phyloP scores from a whole-genome alignment of 331 rosid genomes.

The Prunus yedoensis region DNA sequence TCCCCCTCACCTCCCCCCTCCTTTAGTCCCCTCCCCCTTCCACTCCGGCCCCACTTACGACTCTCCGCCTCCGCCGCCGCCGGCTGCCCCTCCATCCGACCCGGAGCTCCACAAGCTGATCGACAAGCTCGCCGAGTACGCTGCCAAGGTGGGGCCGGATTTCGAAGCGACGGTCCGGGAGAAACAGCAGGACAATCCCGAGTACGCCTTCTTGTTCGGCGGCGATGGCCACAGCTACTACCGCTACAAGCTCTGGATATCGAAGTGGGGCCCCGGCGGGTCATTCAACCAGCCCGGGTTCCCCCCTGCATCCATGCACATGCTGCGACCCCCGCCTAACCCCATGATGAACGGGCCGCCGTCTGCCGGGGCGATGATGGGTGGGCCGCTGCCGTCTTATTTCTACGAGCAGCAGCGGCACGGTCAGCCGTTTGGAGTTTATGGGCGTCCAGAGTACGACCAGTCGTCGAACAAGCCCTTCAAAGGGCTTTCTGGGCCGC shows the following conservation, averaged over 20 bases:
- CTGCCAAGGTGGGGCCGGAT: constrained; percentile 90
- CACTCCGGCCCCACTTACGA: constrained; percentile 43
- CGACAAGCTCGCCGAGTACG: constrained; percentile 86
- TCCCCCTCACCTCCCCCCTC: constrained; percentile 58
- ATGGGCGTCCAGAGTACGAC: constrained; percentile 74
- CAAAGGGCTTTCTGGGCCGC: constrained; percentile 79
- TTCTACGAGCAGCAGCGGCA: constrained; percentile 81
- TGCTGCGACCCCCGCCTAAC: constrained; percentile 77
- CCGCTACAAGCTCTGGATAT: constrained; percentile 79
- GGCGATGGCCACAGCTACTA: constrained; percentile 91
- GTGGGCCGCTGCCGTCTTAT: constrained; percentile 57
- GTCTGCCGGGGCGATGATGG: constrained; percentile 55
- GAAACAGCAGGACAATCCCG: constrained; percentile 90
- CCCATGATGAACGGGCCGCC: constrained; percentile 75
- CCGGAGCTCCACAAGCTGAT: constrained; percentile 92
- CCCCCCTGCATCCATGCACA: constrained; percentile 55
- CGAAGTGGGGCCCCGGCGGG: constrained; percentile 63
- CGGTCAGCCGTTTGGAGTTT: constrained; percentile 69
- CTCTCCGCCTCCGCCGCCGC: constrained; percentile 58
- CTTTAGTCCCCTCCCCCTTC: constrained; percentile 51
- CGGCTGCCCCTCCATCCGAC: constrained; percentile 74
- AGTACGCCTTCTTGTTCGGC: constrained; percentile 88
- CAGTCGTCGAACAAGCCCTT: constrained; percentile 71
- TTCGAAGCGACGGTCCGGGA: constrained; percentile 97
- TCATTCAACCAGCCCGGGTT: constrained; percentile 64